Percentiles rank a stretch among this genome's conserved stretches.
Evolutionary conservation across 2,329 filamentous ascomycete species (phyloP).

Genomic region (Xylariaceae sp.): DNA sequence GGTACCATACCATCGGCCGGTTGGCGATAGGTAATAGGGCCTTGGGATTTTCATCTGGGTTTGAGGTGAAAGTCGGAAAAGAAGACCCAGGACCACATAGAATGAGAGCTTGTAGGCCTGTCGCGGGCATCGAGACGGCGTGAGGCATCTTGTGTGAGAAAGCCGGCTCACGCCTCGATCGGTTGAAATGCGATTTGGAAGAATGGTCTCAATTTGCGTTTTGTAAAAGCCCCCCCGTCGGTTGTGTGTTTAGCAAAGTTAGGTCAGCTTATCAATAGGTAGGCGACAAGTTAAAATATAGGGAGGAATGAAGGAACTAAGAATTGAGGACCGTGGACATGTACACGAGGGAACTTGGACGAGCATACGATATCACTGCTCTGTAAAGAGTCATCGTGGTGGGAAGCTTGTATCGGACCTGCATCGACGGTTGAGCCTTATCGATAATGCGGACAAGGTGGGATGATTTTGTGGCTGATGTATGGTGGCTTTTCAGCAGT

Average conservation of each 20-base stretch:
- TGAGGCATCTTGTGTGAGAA: slow-evolving; percentile 69
- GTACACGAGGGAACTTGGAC: no score
- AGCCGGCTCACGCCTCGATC: background rate
- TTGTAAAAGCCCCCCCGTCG: background rate
- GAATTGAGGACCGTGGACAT: no score
- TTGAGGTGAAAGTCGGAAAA: slow-evolving; percentile 82
- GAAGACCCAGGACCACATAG: slow-evolving; percentile 84
- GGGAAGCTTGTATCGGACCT: background rate
- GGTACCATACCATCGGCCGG: slow-evolving; percentile 89
- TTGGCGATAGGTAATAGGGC: slow-evolving; percentile 84
- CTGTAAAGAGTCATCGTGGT: slow-evolving; percentile 5
- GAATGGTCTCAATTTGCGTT: background rate
- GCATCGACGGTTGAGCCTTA: slow-evolving; percentile 9
- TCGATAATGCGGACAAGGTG: slow-evolving; percentile 21
- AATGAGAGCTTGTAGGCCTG: slow-evolving; percentile 82
- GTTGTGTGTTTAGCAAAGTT: background rate
- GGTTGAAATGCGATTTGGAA: background rate
- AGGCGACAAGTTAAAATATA: no score
- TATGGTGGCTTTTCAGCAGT: background rate
- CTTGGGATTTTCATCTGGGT: slow-evolving; percentile 81
- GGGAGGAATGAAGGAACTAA: no score
- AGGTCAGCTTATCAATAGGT: no score
- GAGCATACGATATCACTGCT: no score
- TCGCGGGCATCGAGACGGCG: slow-evolving; percentile 73
- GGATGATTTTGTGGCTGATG: slow-evolving; percentile 21